A percentile compares a stretch with the other conserved stretches of the same genome.
phyloP scores from a whole-genome alignment of 2,329 filamentous ascomycete species.

The Amesomyces nigricolor region DNA sequence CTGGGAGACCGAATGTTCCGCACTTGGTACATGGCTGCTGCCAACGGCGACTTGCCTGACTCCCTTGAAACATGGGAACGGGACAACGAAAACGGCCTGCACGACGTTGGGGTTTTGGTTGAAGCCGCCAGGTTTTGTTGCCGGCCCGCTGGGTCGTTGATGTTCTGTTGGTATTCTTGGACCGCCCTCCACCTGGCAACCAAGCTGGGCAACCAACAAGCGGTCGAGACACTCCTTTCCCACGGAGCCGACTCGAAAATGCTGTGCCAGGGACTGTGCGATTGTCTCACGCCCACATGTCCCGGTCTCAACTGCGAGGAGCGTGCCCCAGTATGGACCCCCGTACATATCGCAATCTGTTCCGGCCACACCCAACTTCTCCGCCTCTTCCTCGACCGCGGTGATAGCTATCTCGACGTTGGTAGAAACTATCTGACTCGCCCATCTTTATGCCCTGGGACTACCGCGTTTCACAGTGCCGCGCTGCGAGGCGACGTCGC shows the following conservation, averaged over 20 bases:
- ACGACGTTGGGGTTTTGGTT: not conserved
- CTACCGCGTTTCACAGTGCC: conserved; percentile 3
- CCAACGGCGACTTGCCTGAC: not conserved
- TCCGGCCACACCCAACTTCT: not conserved
- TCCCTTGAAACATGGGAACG: not conserved
- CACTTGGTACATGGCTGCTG: not conserved
- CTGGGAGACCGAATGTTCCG: not conserved
- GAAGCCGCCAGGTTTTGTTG: not conserved
- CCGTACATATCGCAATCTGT: conserved; percentile 3
- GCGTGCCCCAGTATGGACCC: not conserved
- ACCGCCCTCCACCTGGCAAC: conserved; percentile 3
- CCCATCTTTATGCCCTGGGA: not conserved
- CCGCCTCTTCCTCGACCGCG: not conserved
- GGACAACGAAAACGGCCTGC: too few species aligned
- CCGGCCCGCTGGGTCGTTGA: not conserved
- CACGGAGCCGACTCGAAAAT: not conserved
- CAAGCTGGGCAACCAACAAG: not conserved
- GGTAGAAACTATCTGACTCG: not conserved
- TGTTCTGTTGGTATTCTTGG: not conserved
- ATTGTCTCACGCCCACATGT: not conserved
- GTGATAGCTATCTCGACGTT: not conserved
- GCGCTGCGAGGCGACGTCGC: conserved; percentile 1
- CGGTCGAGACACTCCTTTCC: not conserved
- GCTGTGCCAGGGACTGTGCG: conserved; percentile 1
- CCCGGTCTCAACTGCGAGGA: not conserved